Evolutionary conservation across 2,329 filamentous ascomycete genomes (phyloP).

Genomic region (Cladosporium phlei): DNA sequence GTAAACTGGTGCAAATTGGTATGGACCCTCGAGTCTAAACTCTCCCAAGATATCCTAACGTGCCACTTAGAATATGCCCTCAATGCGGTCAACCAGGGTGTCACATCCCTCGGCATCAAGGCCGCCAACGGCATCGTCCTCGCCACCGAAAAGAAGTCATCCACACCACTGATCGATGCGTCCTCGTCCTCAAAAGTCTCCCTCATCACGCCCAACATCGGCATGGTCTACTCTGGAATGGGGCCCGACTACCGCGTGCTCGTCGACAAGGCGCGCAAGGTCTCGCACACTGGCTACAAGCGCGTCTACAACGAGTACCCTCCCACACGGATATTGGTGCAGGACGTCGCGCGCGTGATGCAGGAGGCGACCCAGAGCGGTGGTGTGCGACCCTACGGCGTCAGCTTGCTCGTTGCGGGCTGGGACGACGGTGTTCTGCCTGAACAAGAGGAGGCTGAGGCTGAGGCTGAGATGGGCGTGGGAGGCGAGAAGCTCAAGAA

Average conservation of each 20-base stretch:
- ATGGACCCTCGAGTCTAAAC: slow-evolving; percentile 22
- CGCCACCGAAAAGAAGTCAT: slow-evolving; percentile 98
- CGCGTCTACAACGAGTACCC: slow-evolving; percentile 99
- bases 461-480: slow-evolving; percentile 45
- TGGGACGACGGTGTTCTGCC: slow-evolving; percentile 97
- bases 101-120: slow-evolving; percentile 98
- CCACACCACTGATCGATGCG: slow-evolving; percentile 92
- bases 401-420: slow-evolving; percentile 89
- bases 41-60: slow-evolving; percentile 15
- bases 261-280: slow-evolving; percentile 96
- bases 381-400: slow-evolving; percentile 93
- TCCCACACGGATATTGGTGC: slow-evolving; percentile 97
- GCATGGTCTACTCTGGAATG: slow-evolving; percentile 99
- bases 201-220: slow-evolving; percentile 96
- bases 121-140: slow-evolving; percentile 98
- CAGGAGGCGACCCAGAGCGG: slow-evolving; percentile 98
- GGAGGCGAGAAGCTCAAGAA: slow-evolving; percentile 66
- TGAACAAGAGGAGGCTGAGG: slow-evolving; percentile 65
- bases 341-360: slow-evolving; percentile 96
- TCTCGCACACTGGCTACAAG: slow-evolving; percentile 98
- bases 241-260: slow-evolving; percentile 96
- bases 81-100: slow-evolving; percentile 98
- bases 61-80: slow-evolving; percentile 80
- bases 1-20: slow-evolving; percentile 99
- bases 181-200: slow-evolving; percentile 95